phyloP scores from a whole-genome alignment of 176 grass and related monocot species.

The Cenchrus fungigraminus region DNA sequence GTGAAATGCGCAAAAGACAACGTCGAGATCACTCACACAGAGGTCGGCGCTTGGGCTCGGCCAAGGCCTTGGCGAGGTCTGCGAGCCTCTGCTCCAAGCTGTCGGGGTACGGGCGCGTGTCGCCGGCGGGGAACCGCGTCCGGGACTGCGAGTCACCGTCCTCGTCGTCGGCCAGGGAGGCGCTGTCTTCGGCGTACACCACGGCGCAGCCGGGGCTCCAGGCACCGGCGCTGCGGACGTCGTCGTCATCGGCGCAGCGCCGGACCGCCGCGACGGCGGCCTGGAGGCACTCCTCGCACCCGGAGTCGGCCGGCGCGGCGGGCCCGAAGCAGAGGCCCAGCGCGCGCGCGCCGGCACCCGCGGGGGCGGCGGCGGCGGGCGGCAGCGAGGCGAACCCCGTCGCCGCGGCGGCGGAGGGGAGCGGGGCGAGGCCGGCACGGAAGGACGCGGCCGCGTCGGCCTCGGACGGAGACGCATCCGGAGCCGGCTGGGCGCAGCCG shows the following conservation, averaged over 20 bases:
- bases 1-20: not conserved
- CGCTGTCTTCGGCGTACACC: not conserved
- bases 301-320: not conserved
- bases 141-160: not conserved
- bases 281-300: conserved; percentile 5
- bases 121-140: not conserved
- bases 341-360: not conserved
- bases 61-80: not conserved
- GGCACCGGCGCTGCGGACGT: not conserved
- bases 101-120: not conserved
- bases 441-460: not conserved
- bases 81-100: not conserved
- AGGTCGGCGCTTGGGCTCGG: not conserved
- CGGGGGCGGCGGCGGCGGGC: not conserved
- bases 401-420: conserved; percentile 12
- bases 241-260: not conserved
- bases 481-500: not conserved
- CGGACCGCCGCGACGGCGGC: not conserved
- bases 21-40: not conserved
- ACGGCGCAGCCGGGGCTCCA: conserved; percentile 23
- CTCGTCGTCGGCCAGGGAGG: not conserved
- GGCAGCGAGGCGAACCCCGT: conserved; percentile 21
- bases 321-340: conserved; percentile 26
- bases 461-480: not conserved
- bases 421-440: conserved; percentile 11